Evolutionary conservation across 2,329 filamentous ascomycete species (phyloP).

Genomic region (Aspergillus sp.): DNA sequence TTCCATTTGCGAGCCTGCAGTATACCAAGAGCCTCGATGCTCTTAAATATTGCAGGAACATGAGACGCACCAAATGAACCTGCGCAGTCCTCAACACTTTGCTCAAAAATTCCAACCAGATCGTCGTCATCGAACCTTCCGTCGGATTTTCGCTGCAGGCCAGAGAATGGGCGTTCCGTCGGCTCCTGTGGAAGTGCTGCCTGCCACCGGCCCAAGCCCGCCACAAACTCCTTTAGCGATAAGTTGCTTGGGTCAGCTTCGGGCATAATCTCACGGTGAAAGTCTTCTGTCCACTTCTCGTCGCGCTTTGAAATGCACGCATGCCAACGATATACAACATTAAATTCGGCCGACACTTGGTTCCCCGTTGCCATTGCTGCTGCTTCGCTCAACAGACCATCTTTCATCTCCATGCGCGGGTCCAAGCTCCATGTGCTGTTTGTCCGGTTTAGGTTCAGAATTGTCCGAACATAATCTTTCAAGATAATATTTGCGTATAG

Average conservation of each 20-base stretch:
- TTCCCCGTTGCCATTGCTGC: slow-evolving; percentile 62
- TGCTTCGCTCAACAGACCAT: slow-evolving; percentile 45
- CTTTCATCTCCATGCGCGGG: slow-evolving; percentile 60
- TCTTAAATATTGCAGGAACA: slow-evolving; percentile 58
- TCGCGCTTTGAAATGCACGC: slow-evolving; percentile 61
- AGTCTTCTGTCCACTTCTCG: slow-evolving; percentile 61
- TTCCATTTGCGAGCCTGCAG: slow-evolving; percentile 63
- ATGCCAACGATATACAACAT: slow-evolving; percentile 67
- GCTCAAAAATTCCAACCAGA: slow-evolving; percentile 57
- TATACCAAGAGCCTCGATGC: slow-evolving; percentile 64
- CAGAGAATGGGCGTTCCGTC: slow-evolving; percentile 50
- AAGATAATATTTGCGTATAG: slow-evolving; percentile 58
- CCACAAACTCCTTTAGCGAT: slow-evolving; percentile 40
- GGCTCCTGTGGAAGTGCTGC: slow-evolving; percentile 45
- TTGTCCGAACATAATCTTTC: slow-evolving; percentile 62
- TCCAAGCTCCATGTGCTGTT: slow-evolving; percentile 63
- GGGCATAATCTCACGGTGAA: slow-evolving; percentile 52
- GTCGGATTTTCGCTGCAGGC: slow-evolving; percentile 48
- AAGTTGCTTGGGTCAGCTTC: slow-evolving; percentile 37
- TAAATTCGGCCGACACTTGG: slow-evolving; percentile 68
- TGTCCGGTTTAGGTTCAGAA: slow-evolving; percentile 60
- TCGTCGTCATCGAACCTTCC: slow-evolving; percentile 59
- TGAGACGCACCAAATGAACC: slow-evolving; percentile 61
- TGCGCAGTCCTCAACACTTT: slow-evolving; percentile 61
- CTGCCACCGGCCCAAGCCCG: slow-evolving; percentile 44